Base-by-base conservation (phyloP, 1,139 yeast genomes). In the Protomyces gravidus region DNA sequence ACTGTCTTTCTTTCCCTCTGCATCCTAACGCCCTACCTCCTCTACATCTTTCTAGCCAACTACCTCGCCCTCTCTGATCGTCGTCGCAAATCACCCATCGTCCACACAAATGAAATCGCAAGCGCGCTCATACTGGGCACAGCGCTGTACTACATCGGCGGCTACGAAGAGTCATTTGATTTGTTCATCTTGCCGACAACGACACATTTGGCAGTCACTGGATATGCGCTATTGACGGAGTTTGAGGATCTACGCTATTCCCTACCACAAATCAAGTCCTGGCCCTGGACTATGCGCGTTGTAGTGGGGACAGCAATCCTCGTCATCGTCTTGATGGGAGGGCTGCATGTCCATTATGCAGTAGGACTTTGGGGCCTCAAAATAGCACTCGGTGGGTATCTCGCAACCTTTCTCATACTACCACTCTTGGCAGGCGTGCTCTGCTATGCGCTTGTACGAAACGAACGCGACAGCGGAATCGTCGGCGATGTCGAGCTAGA, bases 241-340 rank as follows among this genome's bases (percentile, higher is more conserved):
- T 47, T 7, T 15, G 40, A 32, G 7, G 39, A 46, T 3, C 13
- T 48, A 6, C 53, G 30, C 26, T 36, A 33, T 3, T 28, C 48
- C 42, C 49, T 47, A 13, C n/a, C 23, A 2, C 53, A 33, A 2
- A 6, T 39, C 33, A 36, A 51, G 13, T 15, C 36, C 6, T 55
- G 59, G 59, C 32, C 27, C 5, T 48, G 53, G 49, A 33, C 36
- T 7, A 47, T 55, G 53, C 48, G 59, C 52, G n/a, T 19, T 15
- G 42, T 15, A 21, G 25, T 28, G 9, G 45, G 19, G 5, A 11
- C 19, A 1, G 45, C 49, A 11, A 1, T 15, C 13, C 13, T 15
- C 21, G 5, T 53, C 40, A 28, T 36, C 21, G 6, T 48, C 13
- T 45, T 26, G 5, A 48, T 55, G 25, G 48, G 30, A n/a, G 32